These are phyloP conservation scores for Tulasnella calospora DNA, from an alignment of 768 basidiomycete genomes.

Conservation along the genomic window DNA sequence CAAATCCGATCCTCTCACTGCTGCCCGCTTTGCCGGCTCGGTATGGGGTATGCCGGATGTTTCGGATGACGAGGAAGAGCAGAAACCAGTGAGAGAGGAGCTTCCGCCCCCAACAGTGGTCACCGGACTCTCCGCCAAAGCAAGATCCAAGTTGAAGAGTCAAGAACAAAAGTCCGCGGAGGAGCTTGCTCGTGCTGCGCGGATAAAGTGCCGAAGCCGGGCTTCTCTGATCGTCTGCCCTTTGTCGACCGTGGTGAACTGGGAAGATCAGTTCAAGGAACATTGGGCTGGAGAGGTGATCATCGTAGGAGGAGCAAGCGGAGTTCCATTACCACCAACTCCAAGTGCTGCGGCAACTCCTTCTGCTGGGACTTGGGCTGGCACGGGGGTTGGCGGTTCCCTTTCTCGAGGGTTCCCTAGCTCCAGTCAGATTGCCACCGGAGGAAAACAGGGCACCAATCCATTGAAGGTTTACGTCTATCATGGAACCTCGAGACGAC, in stretches of 20 bases:
- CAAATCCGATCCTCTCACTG: slow-evolving; percentile 36
- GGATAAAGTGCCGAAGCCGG: slow-evolving; percentile 76
- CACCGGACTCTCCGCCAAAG: slow-evolving; percentile 41
- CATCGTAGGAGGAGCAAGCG: slow-evolving; percentile 65
- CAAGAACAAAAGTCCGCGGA: slow-evolving; percentile 50
- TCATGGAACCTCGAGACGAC: slow-evolving; percentile 83
- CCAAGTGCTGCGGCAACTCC: slow-evolving; percentile 34
- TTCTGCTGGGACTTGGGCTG: slow-evolving; percentile 18
- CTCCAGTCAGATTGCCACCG: slow-evolving; percentile 7
- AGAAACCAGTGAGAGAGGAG: slow-evolving; percentile 28
- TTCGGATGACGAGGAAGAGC: slow-evolving; percentile 25
- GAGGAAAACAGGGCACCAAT: slow-evolving; percentile 44
- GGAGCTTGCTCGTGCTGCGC: slow-evolving; percentile 58
- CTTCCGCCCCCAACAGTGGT: not conserved
- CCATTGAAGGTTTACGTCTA: slow-evolving; percentile 87
- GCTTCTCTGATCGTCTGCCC: slow-evolving; percentile 97
- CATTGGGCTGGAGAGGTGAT: slow-evolving; percentile 89
- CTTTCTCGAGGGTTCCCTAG: slow-evolving; percentile 20
- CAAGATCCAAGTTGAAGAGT: slow-evolving; percentile 61
- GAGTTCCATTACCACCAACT: slow-evolving; percentile 39
- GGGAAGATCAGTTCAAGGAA: slow-evolving; percentile 98
- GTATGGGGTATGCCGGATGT: slow-evolving; percentile 80
- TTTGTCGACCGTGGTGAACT: slow-evolving; percentile 92
- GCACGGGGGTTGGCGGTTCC: slow-evolving; percentile 12
- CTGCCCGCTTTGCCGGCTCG: slow-evolving; percentile 64